Percentiles rank a stretch among this genome's conserved stretches.
Evolutionary conservation across 2,329 filamentous ascomycete genomes (phyloP).

Genomic region (Stachybotrys echinatus): DNA sequence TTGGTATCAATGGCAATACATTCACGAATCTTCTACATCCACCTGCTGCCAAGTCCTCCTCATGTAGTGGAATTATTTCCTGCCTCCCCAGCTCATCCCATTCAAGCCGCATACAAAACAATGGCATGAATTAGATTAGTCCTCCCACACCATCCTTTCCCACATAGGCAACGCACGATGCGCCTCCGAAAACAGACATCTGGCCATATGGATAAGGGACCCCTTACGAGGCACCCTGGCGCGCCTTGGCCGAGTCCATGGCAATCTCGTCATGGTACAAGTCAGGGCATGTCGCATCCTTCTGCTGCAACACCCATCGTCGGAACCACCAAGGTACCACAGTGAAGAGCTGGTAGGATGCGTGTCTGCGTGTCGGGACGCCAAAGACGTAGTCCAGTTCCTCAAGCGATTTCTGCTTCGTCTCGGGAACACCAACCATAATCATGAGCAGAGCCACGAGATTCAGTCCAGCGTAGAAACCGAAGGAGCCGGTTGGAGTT

Average conservation of each 20-base stretch:
- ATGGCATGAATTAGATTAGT: too few species aligned
- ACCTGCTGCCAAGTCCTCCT: too few species aligned
- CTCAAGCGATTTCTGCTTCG: slow-evolving; percentile 35
- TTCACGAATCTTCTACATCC: too few species aligned
- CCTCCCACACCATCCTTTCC: too few species aligned
- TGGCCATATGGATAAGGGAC: background rate
- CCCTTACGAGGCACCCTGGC: background rate
- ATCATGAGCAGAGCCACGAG: slow-evolving; percentile 57
- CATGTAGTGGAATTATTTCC: too few species aligned
- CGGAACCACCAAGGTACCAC: slow-evolving; percentile 27
- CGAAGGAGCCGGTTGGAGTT: slow-evolving; percentile 26
- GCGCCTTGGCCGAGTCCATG: background rate
- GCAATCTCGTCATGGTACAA: slow-evolving; percentile 17
- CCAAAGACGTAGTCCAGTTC: slow-evolving; percentile 34
- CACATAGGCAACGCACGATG: too few species aligned
- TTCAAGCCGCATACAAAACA: too few species aligned
- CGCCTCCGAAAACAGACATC: too few species aligned
- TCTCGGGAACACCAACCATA: slow-evolving; percentile 55
- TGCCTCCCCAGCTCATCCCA: too few species aligned
- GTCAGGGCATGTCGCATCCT: slow-evolving; percentile 19
- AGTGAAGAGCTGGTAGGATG: slow-evolving; percentile 24
- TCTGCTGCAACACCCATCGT: slow-evolving; percentile 20
- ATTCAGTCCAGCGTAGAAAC: slow-evolving; percentile 58
- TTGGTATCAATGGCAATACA: too few species aligned
- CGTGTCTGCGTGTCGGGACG: slow-evolving; percentile 24